These are phyloP conservation scores for Candida koratica DNA, from an alignment of 805 yeast species.

Conservation along the genomic window DNA sequence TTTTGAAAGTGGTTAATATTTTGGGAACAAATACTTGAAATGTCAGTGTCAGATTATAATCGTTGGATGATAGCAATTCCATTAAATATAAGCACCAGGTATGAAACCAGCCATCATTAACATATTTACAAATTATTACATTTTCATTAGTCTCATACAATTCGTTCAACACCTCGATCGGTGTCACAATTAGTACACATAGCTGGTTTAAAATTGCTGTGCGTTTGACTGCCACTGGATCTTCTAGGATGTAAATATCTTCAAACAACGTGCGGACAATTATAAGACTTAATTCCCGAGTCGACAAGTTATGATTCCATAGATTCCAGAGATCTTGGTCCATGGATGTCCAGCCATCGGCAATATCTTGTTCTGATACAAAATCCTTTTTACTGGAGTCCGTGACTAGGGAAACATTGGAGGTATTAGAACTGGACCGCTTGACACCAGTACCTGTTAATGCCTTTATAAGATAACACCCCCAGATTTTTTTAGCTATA, in stretches of 20 bases:
- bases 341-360: slow-evolving; percentile 83
- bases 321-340: slow-evolving; percentile 68
- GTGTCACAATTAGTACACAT: slow-evolving; percentile 78
- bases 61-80: slow-evolving; percentile 31
- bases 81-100: slow-evolving; percentile 54
- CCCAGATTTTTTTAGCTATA: slow-evolving; percentile 90
- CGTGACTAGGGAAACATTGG: slow-evolving; percentile 1
- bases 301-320: slow-evolving; percentile 62
- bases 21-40: slow-evolving; percentile 54
- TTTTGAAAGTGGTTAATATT: slow-evolving; percentile 76
- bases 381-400: slow-evolving; percentile 17
- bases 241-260: slow-evolving; percentile 88
- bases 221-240: slow-evolving; percentile 81
- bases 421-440: slow-evolving; percentile 4
- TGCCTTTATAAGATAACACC: slow-evolving; percentile 51
- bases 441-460: slow-evolving; percentile 9
- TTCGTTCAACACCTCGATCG: slow-evolving; percentile 57
- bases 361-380: slow-evolving; percentile 44
- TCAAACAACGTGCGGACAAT: slow-evolving; percentile 86
- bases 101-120: slow-evolving; percentile 80
- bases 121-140: slow-evolving; percentile 60
- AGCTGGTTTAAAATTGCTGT: slow-evolving; percentile 73
- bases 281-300: slow-evolving; percentile 73
- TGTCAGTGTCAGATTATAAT: slow-evolving; percentile 20
- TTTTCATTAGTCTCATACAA: slow-evolving; percentile 65